Evolutionary conservation across 768 basidiomycete species (phyloP).

Genomic region (Agrocybe pediades): DNA sequence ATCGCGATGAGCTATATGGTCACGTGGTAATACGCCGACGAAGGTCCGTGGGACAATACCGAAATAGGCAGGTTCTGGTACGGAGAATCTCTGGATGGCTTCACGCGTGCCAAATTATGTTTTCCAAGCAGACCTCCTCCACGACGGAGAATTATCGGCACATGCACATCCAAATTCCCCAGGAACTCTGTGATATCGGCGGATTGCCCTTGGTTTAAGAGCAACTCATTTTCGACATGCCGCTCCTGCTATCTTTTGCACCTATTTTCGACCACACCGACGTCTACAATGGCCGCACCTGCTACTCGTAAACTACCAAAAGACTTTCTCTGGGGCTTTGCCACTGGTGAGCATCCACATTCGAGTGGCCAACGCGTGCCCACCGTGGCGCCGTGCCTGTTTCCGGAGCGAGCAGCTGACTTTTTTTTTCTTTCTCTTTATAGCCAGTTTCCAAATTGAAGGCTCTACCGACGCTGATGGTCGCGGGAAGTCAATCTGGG

Average conservation of each 20-base stretch:
- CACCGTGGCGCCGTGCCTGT: background rate
- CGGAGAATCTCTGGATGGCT: conserved; percentile 32
- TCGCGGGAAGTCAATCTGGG: conserved; percentile 75
- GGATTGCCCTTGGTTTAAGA: conserved; percentile 43
- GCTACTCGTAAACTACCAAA: conserved; percentile 46
- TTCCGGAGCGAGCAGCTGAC: conserved; percentile 6
- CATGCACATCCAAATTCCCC: conserved; percentile 34
- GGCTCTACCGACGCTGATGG: conserved; percentile 62
- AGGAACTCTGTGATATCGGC: conserved; percentile 45
- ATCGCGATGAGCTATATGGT: conserved; percentile 9
- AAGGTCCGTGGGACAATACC: conserved; percentile 19
- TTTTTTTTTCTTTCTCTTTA: conserved; percentile 8
- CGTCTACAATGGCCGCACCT: conserved; percentile 31
- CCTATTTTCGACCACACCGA: conserved; percentile 22
- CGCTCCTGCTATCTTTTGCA: conserved; percentile 30
- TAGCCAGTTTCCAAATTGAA: conserved; percentile 76
- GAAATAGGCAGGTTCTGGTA: conserved; percentile 19
- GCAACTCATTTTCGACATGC: conserved; percentile 22
- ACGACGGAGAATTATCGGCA: conserved; percentile 53
- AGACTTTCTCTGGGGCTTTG: conserved; percentile 73
- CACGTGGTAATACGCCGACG: conserved; percentile 26
- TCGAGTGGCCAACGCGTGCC: too few species aligned
- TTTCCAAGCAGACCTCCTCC: conserved; percentile 26
- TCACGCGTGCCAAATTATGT: conserved; percentile 24
- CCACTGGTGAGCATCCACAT: conserved; percentile 57